These are phyloP conservation scores for Flueggea neowawraea DNA, from an alignment of 441 rosid genomes.

Conservation along the genomic window DNA sequence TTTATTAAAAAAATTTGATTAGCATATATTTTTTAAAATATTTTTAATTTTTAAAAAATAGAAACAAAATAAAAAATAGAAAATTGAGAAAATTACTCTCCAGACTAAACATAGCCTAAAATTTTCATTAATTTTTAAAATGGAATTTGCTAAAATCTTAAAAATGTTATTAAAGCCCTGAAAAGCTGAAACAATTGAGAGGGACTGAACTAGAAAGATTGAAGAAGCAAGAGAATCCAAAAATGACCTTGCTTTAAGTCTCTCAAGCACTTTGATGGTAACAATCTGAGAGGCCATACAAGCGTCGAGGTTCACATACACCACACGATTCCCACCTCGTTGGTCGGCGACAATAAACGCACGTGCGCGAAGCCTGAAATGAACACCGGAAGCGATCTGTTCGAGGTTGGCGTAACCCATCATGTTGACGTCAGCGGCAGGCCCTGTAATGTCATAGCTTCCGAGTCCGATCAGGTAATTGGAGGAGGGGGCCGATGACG, in stretches of 20 bases:
- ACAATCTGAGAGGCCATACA: conserved; percentile 99
- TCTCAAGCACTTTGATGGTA: conserved; percentile 80
- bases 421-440: conserved; percentile 99
- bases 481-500: conserved; percentile 15
- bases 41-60: too few relatives aligned
- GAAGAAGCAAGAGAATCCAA: background rate
- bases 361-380: conserved; percentile 91
- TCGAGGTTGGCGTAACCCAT: conserved; percentile 95
- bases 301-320: conserved; percentile 90
- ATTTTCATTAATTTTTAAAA: too few relatives aligned
- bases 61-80: too few relatives aligned
- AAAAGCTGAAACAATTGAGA: too few relatives aligned
- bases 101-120: too few relatives aligned
- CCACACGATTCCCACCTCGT: conserved; percentile 58
- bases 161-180: too few relatives aligned
- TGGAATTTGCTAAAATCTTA: too few relatives aligned
- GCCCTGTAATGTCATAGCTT: conserved; percentile 97
- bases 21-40: too few relatives aligned
- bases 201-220: too few relatives aligned
- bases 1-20: too few relatives aligned
- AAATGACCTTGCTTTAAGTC: conserved; percentile 80
- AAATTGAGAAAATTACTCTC: too few relatives aligned
- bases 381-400: conserved; percentile 82
- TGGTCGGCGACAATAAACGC: conserved; percentile 83
- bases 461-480: conserved; percentile 87